Base-by-base conservation (phyloP, 768 basidiomycete genomes). In the Epithele typhae region DNA sequence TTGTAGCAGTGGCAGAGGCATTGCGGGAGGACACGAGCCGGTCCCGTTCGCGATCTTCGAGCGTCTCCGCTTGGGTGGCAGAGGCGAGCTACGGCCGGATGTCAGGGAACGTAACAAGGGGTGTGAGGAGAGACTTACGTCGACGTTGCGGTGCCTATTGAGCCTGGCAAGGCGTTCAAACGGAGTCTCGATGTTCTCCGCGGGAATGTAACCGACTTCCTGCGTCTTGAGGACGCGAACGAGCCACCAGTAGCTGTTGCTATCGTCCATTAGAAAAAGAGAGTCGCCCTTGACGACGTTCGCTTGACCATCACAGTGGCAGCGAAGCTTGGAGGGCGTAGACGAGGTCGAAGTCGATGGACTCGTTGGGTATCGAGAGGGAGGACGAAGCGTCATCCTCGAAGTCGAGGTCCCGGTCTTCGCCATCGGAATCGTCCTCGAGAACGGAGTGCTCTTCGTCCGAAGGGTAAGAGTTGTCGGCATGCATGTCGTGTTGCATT, bases 161-260 rank as follows among this genome's bases (percentile, higher is more conserved):
- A 98, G 74, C 47, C 96, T 73, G 0, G 96, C 96, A 5, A 98
- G 78, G 27, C 96, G 79, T 63, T 99, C 96, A 58, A 92, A 96
- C 0, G 96, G 96, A 0, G 96, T 99, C 65, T 99, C 96, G 55
- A 99, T 97, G 64, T 97, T 98, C 69, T 99, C 96, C 0, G 96
- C 96, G 15, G 96, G 96, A 40, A 99, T 98, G 65, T 99, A 99
- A 0, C 96, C 96, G 14, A 99, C 92, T 59, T 96, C 93, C 66
- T 97, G 93, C 7, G 95, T 97, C 71, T 97, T 98, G 53, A 99
- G 82, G 8, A 99, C 96, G 38, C 93, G 82, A 7, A 99, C 95
- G 40, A 98, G 87, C 96, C 96, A 98, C 96, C 96, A 98, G 70
- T 99, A 99, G 67, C 90, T 92, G 67, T 99, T 98, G 47, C 86